Evolutionary conservation across 1,284 basidiomycete genomes (phyloP).

Genomic region (Clitocybe nebularis): DNA sequence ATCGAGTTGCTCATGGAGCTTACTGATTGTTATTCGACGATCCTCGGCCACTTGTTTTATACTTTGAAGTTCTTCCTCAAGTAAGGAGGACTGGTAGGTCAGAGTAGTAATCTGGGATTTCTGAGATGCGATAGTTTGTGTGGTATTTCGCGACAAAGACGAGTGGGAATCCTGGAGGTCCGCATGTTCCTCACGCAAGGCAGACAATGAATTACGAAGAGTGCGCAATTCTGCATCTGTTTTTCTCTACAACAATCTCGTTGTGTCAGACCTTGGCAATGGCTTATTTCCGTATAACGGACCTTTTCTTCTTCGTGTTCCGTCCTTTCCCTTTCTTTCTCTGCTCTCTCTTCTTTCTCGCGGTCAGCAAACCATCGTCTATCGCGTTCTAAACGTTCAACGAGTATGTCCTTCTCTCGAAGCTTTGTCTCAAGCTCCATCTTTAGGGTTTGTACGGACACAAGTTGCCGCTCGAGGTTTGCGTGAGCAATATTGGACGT

Average conservation of each 20-base stretch:
- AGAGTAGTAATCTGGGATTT: conserved; percentile 46
- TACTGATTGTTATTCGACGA: conserved; percentile 35
- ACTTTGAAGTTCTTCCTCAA: conserved; percentile 43
- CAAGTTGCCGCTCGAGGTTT: conserved; percentile 57
- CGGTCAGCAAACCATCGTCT: conserved; percentile 56
- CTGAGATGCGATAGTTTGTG: conserved; percentile 44
- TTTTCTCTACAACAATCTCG: conserved; percentile 23
- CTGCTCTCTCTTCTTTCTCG: conserved; percentile 54
- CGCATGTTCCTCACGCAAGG: conserved; percentile 50
- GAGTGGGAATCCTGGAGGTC: conserved; percentile 54
- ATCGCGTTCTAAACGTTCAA: conserved; percentile 64
- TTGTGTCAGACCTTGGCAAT: not conserved
- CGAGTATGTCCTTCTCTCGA: conserved; percentile 49
- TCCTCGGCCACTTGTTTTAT: conserved; percentile 38
- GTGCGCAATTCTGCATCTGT: conserved; percentile 44
- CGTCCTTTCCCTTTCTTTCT: conserved; percentile 51
- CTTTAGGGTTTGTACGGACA: conserved; percentile 52
- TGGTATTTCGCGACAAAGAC: conserved; percentile 38
- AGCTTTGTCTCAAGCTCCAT: conserved; percentile 61
- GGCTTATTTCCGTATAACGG: conserved; percentile 17
- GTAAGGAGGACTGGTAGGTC: conserved; percentile 35
- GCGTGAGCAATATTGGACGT: conserved; percentile 54
- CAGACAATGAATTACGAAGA: conserved; percentile 40
- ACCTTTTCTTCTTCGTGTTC: conserved; percentile 54
- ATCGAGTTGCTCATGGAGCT: conserved; percentile 46